Evolutionary conservation across 805 yeast genomes (phyloP), one percentile per base, ranked within the genome.

Genomic region (Debaryomyces hansenii): DNA sequence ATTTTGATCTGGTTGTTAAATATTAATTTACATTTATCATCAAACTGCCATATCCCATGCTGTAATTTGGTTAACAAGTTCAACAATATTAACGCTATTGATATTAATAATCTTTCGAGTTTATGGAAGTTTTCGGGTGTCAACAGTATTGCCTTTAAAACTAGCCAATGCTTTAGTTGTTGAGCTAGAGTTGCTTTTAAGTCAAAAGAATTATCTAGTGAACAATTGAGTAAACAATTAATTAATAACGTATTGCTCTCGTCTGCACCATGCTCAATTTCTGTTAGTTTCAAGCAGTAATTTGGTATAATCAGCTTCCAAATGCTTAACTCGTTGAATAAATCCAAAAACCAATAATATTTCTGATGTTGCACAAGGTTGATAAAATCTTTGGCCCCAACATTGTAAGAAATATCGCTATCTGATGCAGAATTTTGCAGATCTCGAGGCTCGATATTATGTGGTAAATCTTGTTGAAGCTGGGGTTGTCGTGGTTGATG

Each of bases 321-420:
- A 12, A 70, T 53, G 37, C 54, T 48, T 28, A 68, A 47, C n/a
- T 67, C 75, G 41, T 72, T 72, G 47, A 69, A 70, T 21, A 72
- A 49, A 52, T 72, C 77, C 16, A 72, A 53, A 8, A 72, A 38
- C 74, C 75, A 69, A 51, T 62, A 64, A 44, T 67, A 70, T 39
- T 60, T 60, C 42, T 70, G 69, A n/a, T 51, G 48, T 29, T 66
- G 68, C n/a, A 69, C 49, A 34, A 68, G 45, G 14, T 50, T 44
- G 10, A 66, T 57, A 33, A 60, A 62, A 14, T 37, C 36, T 8
- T 54, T 51, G 2, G 56, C 53, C 34, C 59, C 60, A 8, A 57
- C 37, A n/a, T 54, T 52, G 14, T 37, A 45, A 5, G 55, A 50
- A 4, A 45, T 43, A 5, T 47, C 49, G 10, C 39, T 39, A 32